Base-by-base conservation (phyloP, 2,329 filamentous ascomycete genomes). In the Aureobasidium leucospermi region DNA sequence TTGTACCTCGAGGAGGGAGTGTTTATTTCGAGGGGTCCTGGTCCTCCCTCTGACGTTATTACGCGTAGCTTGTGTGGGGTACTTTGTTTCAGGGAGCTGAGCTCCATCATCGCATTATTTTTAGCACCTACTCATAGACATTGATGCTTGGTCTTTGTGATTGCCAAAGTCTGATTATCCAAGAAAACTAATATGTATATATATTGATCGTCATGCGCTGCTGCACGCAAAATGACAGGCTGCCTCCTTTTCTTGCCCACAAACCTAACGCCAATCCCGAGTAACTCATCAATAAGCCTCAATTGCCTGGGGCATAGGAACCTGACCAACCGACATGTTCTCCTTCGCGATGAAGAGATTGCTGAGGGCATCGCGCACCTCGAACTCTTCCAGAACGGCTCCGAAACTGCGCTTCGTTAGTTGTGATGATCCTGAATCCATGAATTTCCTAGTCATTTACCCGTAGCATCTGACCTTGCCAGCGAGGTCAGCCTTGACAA, bases 401-500 rank as follows among this genome's bases (percentile, higher is more conserved):
- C 85, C 85, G 65, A 88, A 88, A 6, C 81, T 83, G 62, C 19
- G 43, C 29, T n/a, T 11, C 19, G 53, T 63, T 32, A 63, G 52
- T 19, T 16, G n/a, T n/a, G 11, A 16, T 29, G 28, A 29, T 23
- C 23, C 57, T 6, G 23, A 23, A 45, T 38, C 31, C 46, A 13
- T 49, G 3, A 13, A 6, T 19, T 49, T 38, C 11, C n/a, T 13
- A 29, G 15, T 41, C 42, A 81, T 87, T 69, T 76, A 93, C 89
- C 94, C 94, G 73, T 96, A 96, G 73, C 94, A 97, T 63, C 91
- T 83, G 61, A 96, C 85, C 75, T 96, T 96, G 60, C 81, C 81
- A 66, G 83, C 78, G 60, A 97, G 79, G 60, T 90, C 88, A 53
- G 86, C 85, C 53, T 88, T 85, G 65, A 96, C 79, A 63, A 78